Conservation (phyloP, 306 rosid genomes). For the Trifolium dubium region DNA sequence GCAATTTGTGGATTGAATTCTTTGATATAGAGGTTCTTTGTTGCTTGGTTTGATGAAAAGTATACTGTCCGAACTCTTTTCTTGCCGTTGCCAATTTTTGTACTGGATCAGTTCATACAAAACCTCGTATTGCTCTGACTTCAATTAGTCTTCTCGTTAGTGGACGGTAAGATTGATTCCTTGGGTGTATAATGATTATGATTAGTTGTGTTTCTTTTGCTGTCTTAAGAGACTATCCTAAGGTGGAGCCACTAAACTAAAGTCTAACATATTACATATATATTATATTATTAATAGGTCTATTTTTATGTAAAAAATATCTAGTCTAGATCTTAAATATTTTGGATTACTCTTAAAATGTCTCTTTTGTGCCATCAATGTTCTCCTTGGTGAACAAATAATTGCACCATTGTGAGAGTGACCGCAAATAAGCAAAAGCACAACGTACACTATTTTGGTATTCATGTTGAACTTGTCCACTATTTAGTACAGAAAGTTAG, state of each 20-base stretch:
- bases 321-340: background rate
- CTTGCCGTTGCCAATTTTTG: too few relatives aligned
- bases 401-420: background rate
- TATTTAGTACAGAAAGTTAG: too few relatives aligned
- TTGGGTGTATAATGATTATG: background rate
- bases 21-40: background rate
- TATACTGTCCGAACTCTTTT: background rate
- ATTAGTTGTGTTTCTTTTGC: background rate
- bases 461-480: background rate
- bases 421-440: background rate
- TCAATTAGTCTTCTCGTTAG: too few relatives aligned
- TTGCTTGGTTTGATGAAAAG: background rate
- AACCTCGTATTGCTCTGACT: too few relatives aligned
- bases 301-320: too few relatives aligned
- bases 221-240: background rate
- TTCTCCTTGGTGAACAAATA: background rate
- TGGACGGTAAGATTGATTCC: background rate
- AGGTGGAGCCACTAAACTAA: too few relatives aligned
- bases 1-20: constrained; percentile 10
- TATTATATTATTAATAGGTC: background rate
- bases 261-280: too few relatives aligned
- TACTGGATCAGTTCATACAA: too few relatives aligned
- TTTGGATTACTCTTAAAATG: background rate
- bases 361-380: background rate
- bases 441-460: background rate